Conservation (phyloP, 495 filamentous ascomycete species). For the Lasiosphaeria hispida region DNA sequence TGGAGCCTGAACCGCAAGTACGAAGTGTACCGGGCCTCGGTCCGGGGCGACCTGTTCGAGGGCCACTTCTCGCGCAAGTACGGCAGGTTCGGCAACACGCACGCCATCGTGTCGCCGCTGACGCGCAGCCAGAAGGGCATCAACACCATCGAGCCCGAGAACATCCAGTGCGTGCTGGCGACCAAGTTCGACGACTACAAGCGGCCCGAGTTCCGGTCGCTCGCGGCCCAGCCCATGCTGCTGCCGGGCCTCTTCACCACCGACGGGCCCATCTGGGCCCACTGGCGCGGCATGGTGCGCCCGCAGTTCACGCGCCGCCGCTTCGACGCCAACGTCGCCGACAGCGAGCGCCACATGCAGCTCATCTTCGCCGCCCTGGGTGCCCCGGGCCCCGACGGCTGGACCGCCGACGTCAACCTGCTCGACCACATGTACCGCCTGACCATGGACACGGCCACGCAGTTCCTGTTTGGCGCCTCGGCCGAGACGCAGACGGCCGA, state of each 20-base stretch:
- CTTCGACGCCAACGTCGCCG: conserved; percentile 8
- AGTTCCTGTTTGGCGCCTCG: conserved; percentile 11
- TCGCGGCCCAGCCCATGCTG: conserved; percentile 8
- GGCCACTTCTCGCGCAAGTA: conserved; percentile 10
- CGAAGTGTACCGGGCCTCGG: conserved; percentile 11
- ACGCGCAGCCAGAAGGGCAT: conserved; percentile 14
- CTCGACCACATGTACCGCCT: conserved; percentile 10
- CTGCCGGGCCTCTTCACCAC: conserved; percentile 3
- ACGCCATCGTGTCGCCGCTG: conserved; percentile 13
- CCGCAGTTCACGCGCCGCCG: conserved; percentile 10
- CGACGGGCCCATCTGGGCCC: conserved; percentile 12
- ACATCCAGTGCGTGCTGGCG: conserved; percentile 5
- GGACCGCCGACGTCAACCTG: conserved; percentile 4
- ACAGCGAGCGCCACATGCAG: conserved; percentile 12
- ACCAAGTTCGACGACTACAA: conserved; percentile 13
- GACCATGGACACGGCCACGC: conserved; percentile 14
- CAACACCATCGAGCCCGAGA: conserved; percentile 13
- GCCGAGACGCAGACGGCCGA: conserved; percentile 11
- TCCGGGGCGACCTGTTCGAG: conserved; percentile 14
- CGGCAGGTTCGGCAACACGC: conserved; percentile 7
- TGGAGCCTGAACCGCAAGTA: conserved; percentile 16
- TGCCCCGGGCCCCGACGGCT: background rate
- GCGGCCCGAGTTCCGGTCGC: conserved; percentile 6
- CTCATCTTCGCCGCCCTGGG: background rate
- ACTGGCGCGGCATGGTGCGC: conserved; percentile 11